Percentiles rank a stretch among this genome's conserved stretches.
These are phyloP conservation scores for Mortierella sp. DNA, from an alignment of 371 early-diverging fungal species.

Conservation along the genomic window DNA sequence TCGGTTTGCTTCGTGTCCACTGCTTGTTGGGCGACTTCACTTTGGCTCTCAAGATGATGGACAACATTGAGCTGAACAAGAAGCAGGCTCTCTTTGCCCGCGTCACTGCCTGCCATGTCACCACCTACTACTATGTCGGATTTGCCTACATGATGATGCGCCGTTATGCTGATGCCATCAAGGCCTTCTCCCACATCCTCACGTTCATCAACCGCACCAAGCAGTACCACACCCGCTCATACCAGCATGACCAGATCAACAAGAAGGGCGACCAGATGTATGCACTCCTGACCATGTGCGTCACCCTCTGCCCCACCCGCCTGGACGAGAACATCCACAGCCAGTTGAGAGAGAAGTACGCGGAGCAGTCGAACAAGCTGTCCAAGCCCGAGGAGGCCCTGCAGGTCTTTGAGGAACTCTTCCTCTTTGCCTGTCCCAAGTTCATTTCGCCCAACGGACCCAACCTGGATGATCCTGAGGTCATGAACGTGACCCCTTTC, in stretches of 20 bases:
- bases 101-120: conserved; percentile 95
- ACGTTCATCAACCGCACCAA: conserved; percentile 91
- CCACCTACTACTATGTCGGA: conserved; percentile 96
- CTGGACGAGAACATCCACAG: conserved; percentile 93
- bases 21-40: conserved; percentile 95
- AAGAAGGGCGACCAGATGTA: conserved; percentile 96
- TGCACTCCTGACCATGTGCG: conserved; percentile 90
- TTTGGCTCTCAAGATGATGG: conserved; percentile 94
- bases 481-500: conserved; percentile 44
- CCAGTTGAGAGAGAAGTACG: conserved; percentile 90
- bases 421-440: conserved; percentile 93
- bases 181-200: conserved; percentile 90
- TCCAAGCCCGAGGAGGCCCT: conserved; percentile 80
- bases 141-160: conserved; percentile 98
- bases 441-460: conserved; percentile 91
- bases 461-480: conserved; percentile 70
- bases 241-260: conserved; percentile 92
- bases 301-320: conserved; percentile 92
- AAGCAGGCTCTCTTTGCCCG: conserved; percentile 90
- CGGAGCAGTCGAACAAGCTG: conserved; percentile 90
- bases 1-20: conserved; percentile 94
- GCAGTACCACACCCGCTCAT: conserved; percentile 93
- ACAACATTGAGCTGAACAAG: conserved; percentile 93
- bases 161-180: conserved; percentile 95
- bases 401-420: conserved; percentile 87